Base-by-base conservation (phyloP, 2,329 filamentous ascomycete species). In the Fusarium tricinctum region DNA sequence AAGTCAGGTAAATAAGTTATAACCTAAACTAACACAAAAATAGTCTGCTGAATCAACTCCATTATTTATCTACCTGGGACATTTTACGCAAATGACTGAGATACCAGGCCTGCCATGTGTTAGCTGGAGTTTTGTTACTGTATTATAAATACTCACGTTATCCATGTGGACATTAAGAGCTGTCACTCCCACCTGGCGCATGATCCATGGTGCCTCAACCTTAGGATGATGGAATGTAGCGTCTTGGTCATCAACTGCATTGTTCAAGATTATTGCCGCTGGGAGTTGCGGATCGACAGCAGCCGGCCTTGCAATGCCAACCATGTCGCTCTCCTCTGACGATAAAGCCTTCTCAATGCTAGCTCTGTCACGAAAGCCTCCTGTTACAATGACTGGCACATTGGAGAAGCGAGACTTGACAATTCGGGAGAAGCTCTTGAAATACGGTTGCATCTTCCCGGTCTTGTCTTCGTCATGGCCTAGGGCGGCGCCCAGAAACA, bases 131-230 rank as follows among this genome's bases (percentile, higher is more conserved):
- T 12, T 28, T 13, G 4, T 14, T 6, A 1, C 22, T 13, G 4
- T 6, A 3, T 2, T 3, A 14, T 5, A 1, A 1, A 13, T 30
- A 22, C 35, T 40, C 14, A 51, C 48, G 19, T 51, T 32, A 13
- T 51, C 48, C 48, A 51, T 51, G 10, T 51, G 48, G 0, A 42
- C 48, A 5, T 51, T 51, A 19, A 42, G 19, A 40, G 48, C 48
- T 12, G 14, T 51, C n/a, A 42, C 35, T 15, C 48, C 48, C 14
- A 51, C 23, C 14, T 51, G 19, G 20, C 23, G 35, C 26, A 51
- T 20, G 12, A 40, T 6, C 35, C 48, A 51, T 7, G 14, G 48
- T 13, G 48, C 14, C 23, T 22, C 35, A 10, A 51, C 14, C 23
- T 51, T 51, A 6, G 8, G 23, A 30, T 51, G 35, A 13, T 40